These are phyloP conservation scores for Naganishia friedmannii DNA, from an alignment of 768 basidiomycete genomes.

Conservation along the genomic window DNA sequence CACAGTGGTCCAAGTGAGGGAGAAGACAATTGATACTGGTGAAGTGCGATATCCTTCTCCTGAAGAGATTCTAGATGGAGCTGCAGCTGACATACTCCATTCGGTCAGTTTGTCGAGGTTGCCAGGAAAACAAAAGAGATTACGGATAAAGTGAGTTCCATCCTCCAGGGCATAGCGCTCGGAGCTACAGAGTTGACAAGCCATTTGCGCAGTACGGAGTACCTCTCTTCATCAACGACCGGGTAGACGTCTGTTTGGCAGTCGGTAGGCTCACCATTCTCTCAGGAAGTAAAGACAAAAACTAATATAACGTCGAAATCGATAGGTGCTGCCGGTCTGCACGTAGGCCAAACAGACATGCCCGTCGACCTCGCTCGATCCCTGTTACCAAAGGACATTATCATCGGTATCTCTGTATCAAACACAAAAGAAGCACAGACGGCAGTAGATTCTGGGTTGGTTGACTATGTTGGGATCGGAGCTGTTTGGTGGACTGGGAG, in stretches of 20 bases:
- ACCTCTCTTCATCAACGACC: slow-evolving; percentile 69
- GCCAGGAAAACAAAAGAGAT: slow-evolving; percentile 67
- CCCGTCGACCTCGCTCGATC: slow-evolving; percentile 64
- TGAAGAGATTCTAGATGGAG: background rate
- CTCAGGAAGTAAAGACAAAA: background rate
- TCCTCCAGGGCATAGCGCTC: background rate
- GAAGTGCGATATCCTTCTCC: slow-evolving; percentile 59
- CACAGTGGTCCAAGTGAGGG: slow-evolving; percentile 82
- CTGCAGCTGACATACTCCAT: background rate
- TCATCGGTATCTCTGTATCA: slow-evolving; percentile 80
- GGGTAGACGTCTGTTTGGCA: slow-evolving; percentile 77
- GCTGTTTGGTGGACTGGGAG: slow-evolving; percentile 77
- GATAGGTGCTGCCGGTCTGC: slow-evolving; percentile 63
- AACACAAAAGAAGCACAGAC: slow-evolving; percentile 63
- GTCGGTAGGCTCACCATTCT: slow-evolving; percentile 29
- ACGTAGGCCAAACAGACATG: slow-evolving; percentile 87
- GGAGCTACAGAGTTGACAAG: background rate
- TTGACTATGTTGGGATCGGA: slow-evolving; percentile 85
- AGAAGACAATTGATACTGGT: slow-evolving; percentile 75
- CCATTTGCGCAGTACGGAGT: slow-evolving; percentile 59
- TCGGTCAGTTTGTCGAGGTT: slow-evolving; percentile 68
- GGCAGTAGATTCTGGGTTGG: slow-evolving; percentile 63
- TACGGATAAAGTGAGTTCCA: slow-evolving; percentile 59
- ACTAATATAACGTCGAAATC: background rate
- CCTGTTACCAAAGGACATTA: slow-evolving; percentile 65